phyloP scores from a whole-genome alignment of 495 filamentous ascomycete genomes.

The Lophiotrema nucula region DNA sequence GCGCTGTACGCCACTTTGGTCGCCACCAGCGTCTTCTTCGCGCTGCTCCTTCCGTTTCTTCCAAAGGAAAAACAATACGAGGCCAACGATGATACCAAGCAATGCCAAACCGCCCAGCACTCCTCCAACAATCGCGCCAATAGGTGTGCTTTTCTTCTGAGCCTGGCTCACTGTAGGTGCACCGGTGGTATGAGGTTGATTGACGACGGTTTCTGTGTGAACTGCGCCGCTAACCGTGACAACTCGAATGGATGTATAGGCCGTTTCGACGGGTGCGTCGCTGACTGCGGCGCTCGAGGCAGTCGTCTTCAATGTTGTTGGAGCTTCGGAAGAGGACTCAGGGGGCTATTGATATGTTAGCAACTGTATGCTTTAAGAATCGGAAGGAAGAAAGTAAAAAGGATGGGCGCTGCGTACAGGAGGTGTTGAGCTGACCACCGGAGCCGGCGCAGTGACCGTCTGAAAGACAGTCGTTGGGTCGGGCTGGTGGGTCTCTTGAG shows the following conservation, averaged over 20 bases:
- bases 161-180: background rate
- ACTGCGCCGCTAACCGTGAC: conserved; percentile 13
- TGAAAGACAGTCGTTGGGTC: conserved; percentile 27
- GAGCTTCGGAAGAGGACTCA: background rate
- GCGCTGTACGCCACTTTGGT: conserved; percentile 10
- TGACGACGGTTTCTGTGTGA: conserved; percentile 25
- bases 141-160: background rate
- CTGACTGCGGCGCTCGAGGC: background rate
- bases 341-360: no score
- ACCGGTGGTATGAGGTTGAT: background rate
- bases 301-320: background rate
- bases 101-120: conserved; percentile 28
- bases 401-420: no score
- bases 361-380: no score
- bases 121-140: conserved; percentile 29
- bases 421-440: conserved; percentile 20
- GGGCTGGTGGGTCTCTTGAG: background rate
- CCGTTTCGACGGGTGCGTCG: background rate
- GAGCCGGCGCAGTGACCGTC: conserved; percentile 26
- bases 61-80: conserved; percentile 16
- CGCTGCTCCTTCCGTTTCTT: conserved; percentile 10
- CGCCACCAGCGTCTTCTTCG: conserved; percentile 9
- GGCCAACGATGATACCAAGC: conserved; percentile 13
- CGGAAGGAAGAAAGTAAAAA: conserved; percentile 1
- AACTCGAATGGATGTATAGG: background rate